phyloP scores from a whole-genome alignment of 306 rosid species.

The Quercus alba region DNA sequence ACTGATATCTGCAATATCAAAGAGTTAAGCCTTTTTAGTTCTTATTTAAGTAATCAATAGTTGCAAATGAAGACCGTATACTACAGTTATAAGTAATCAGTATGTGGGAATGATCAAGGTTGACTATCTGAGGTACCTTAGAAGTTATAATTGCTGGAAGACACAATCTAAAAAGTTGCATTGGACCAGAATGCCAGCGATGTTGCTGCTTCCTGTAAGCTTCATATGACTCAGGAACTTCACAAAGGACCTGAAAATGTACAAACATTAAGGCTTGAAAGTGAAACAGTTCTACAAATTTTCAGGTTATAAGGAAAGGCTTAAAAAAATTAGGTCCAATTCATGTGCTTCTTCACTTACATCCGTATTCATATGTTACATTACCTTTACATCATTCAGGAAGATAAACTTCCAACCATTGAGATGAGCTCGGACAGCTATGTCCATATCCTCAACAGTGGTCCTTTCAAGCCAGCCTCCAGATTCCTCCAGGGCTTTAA shows the following conservation, averaged over 20 bases:
- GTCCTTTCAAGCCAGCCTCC: conserved; percentile 98
- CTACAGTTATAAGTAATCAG: background rate
- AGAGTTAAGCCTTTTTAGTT: conserved; percentile 18
- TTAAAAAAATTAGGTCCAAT: background rate
- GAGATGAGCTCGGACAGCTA: conserved; percentile 96
- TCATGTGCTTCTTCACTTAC: background rate
- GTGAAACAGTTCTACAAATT: background rate
- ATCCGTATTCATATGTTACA: conserved; percentile 2
- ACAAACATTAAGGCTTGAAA: conserved; percentile 5
- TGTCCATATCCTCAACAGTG: conserved; percentile 97
- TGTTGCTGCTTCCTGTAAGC: conserved; percentile 97
- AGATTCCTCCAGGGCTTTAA: conserved; percentile 85
- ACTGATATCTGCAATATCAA: conserved; percentile 64
- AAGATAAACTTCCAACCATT: conserved; percentile 90
- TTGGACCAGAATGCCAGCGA: conserved; percentile 99
- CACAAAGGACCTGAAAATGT: conserved; percentile 74
- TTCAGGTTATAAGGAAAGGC: conserved; percentile 1
- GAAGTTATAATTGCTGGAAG: conserved; percentile 81
- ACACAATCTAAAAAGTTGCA: conserved; percentile 90
- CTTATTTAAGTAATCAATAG: background rate
- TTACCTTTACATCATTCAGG: conserved; percentile 92
- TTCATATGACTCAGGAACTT: conserved; percentile 95
- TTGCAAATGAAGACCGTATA: background rate
- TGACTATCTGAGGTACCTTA: conserved; percentile 48
- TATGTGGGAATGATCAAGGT: conserved; percentile 1